Evolutionary conservation across 306 rosid species (phyloP).

Genomic region (Sindora glabra): DNA sequence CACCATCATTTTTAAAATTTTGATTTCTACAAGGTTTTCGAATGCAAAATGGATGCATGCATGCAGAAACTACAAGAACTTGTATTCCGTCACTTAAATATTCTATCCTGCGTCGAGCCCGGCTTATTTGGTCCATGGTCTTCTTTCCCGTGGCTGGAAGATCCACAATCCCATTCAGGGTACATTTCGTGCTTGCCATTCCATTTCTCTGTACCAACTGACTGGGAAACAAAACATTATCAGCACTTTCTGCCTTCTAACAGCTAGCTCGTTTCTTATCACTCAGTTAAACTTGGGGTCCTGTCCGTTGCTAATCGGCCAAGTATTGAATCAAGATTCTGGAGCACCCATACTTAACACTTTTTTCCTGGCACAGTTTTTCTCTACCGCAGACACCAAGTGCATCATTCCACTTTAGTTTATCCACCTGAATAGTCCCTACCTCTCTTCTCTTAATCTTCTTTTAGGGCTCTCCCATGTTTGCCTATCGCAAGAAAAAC

Average conservation of each 20-base stretch:
- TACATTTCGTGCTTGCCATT: slow-evolving; percentile 75
- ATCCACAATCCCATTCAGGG: slow-evolving; percentile 82
- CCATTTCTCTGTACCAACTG: slow-evolving; percentile 61
- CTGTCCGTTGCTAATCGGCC: slow-evolving; percentile 44
- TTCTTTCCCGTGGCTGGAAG: slow-evolving; percentile 46
- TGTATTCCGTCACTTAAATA: slow-evolving; percentile 31
- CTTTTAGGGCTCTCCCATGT: too few species aligned
- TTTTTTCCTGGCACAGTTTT: slow-evolving; percentile 41
- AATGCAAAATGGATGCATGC: slow-evolving; percentile 27
- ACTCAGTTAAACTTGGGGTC: slow-evolving; percentile 32
- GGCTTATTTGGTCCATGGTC: slow-evolving; percentile 32
- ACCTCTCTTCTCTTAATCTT: too few species aligned
- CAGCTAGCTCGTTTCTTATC: slow-evolving; percentile 47
- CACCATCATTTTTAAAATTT: slow-evolving; percentile 23
- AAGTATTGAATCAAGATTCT: slow-evolving; percentile 36
- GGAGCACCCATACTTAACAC: slow-evolving; percentile 30
- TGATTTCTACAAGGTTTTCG: slow-evolving; percentile 28
- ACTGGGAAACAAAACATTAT: slow-evolving; percentile 29
- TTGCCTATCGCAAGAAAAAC: too few species aligned
- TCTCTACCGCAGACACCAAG: slow-evolving; percentile 30
- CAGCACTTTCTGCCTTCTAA: slow-evolving; percentile 44
- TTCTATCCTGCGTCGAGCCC: slow-evolving; percentile 32
- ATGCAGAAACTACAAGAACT: slow-evolving; percentile 32
- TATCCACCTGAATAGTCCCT: too few species aligned
- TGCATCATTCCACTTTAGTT: slow-evolving; percentile 37